Evolutionary conservation across 129 eudicot species (phyloP).

Genomic region (Centrapalus pauciflorus): DNA sequence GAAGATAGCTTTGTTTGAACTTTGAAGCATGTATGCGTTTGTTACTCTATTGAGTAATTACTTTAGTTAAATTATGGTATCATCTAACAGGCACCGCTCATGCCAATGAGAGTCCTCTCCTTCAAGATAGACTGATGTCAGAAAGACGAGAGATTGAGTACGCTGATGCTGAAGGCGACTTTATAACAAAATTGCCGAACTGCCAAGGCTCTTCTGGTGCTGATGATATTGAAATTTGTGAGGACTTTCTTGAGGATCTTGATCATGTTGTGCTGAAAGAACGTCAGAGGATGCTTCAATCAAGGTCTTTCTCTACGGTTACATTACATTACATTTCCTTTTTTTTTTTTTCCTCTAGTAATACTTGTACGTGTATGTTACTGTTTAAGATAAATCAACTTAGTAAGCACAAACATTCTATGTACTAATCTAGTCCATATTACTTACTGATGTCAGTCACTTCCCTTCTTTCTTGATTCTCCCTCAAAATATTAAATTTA

Average conservation of each 20-base stretch:
- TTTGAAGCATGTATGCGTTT: slow-evolving; percentile 9
- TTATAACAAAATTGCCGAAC: slow-evolving; percentile 8
- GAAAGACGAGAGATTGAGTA: slow-evolving; percentile 12
- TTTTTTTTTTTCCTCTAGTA: neutral
- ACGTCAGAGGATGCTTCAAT: slow-evolving; percentile 58
- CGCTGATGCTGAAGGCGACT: slow-evolving; percentile 18
- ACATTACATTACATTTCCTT: neutral
- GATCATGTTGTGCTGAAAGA: slow-evolving; percentile 59
- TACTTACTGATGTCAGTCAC: neutral
- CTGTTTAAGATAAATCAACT: neutral
- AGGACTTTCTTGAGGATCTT: slow-evolving; percentile 44
- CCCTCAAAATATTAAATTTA: neutral
- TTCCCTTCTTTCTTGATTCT: neutral
- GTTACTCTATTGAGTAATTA: neutral
- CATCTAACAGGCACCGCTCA: slow-evolving; percentile 3
- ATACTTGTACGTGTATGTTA: neutral
- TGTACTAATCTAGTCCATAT: neutral
- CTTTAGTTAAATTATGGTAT: slow-evolving; percentile 5
- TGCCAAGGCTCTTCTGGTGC: slow-evolving; percentile 6
- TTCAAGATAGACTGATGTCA: slow-evolving; percentile 11
- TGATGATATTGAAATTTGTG: slow-evolving; percentile 20
- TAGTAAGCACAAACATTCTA: neutral
- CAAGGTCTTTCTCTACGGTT: slow-evolving; percentile 40
- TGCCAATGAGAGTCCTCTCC: neutral
- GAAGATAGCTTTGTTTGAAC: slow-evolving; percentile 1